Evolutionary conservation across 495 filamentous ascomycete species (phyloP), one percentile per base, ranked within the genome.

Genomic region (Paragyromitra xinjiangensis): DNA sequence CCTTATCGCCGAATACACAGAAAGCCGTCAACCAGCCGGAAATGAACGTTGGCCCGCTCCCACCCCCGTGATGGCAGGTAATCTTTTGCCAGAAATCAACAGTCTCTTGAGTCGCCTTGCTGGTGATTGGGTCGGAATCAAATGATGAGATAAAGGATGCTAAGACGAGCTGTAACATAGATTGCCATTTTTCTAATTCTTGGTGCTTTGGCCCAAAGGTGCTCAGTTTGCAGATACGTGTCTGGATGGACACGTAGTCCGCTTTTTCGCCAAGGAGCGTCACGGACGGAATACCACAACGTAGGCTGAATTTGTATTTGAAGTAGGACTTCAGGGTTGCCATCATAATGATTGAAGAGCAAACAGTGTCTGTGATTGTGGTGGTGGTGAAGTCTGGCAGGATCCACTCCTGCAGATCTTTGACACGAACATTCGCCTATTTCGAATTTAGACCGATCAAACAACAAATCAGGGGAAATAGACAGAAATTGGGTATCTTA

Each of bases 261-360:
- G 74, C 70, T 42, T 78, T 73, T 56, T 83, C 80, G 11, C 88
- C 88, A 0, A 87, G 80, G 9, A 89, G 75, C 0, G 87, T 88
- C 5, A 88, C 86, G 1, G 83, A 84, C 14, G 88, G 86, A 7
- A 89, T 80, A 0, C 87, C 87, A 65, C 88, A 88, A 6, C 68
- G 53, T 6, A 70, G 39, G 22, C 53, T 61, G 26, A 70, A 70
- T 9, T 48, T 70, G 22, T 85, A 87, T 55, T 79, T 81, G 78
- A 86, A 87, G 63, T 86, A 87, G 34, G 83, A 83, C 73, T 86
- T 85, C 83, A 86, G 83, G 40, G 85, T 82, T 53, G 84, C 83
- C 84, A 87, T 86, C 77, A 87, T 83, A 9, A 86, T 71, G 58
- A 86, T 80, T 61, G 83, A 81, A 1, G 86, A 85, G 34, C 85